A percentile compares a stretch with the other conserved stretches of the same genome.
Evolutionary conservation across 306 rosid species (phyloP).

Genomic region (Alnus rubra): DNA sequence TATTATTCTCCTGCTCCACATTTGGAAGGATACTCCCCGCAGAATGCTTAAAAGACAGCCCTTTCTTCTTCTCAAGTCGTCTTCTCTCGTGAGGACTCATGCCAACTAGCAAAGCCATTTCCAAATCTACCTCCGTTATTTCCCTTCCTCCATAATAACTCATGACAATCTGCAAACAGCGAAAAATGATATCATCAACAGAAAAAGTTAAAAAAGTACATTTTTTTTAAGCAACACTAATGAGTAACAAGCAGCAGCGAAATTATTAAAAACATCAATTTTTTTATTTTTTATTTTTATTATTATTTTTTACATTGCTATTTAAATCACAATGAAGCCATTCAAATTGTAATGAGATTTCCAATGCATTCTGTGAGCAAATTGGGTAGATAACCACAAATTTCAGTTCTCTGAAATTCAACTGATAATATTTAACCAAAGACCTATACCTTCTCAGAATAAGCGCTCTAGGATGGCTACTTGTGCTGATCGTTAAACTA

Average conservation of each 20-base stretch:
- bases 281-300: background rate
- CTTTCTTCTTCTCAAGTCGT: constrained; percentile 66
- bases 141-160: constrained; percentile 86
- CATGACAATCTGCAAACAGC: constrained; percentile 62
- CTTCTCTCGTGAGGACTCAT: constrained; percentile 88
- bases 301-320: background rate
- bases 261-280: background rate
- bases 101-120: constrained; percentile 77
- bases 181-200: constrained; percentile 9
- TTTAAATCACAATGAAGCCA: constrained; percentile 2
- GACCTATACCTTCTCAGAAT: constrained; percentile 1
- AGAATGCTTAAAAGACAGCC: constrained; percentile 53
- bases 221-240: constrained; percentile 18
- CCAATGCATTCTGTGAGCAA: background rate
- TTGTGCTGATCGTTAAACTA: constrained; percentile 16
- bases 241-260: constrained; percentile 4
- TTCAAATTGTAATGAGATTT: constrained; percentile 4
- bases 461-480: constrained; percentile 9
- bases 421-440: constrained; percentile 3
- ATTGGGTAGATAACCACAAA: constrained; percentile 15
- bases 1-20: constrained; percentile 40
- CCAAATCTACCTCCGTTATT: constrained; percentile 79
- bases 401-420: background rate
- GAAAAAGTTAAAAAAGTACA: background rate
- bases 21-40: constrained; percentile 29